A percentile compares a stretch with the other conserved stretches of the same genome.
Evolutionary conservation across 2,329 filamentous ascomycete species (phyloP).

Genomic region (Ophiognomonia clavigignenti-juglandacearum): DNA sequence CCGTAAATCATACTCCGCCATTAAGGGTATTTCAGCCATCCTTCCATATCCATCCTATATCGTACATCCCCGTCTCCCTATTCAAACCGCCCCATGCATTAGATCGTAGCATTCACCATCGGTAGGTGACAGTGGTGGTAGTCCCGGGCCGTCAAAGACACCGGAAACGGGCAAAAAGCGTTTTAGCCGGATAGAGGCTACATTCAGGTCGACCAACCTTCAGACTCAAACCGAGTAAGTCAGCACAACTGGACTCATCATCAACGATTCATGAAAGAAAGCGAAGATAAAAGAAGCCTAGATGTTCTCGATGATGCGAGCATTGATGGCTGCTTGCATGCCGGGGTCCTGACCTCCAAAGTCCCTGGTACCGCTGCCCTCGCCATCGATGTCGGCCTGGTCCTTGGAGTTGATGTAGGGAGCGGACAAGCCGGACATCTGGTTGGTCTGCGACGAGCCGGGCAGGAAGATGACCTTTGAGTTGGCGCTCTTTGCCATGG

Average conservation of each 20-base stretch:
- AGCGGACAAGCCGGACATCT: conserved; percentile 34
- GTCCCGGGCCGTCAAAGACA: too few relatives aligned
- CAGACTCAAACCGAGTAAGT: not conserved
- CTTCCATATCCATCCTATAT: too few relatives aligned
- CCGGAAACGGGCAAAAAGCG: too few relatives aligned
- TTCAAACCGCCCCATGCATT: too few relatives aligned
- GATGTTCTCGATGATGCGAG: conserved; percentile 80
- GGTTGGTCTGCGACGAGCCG: conserved; percentile 45
- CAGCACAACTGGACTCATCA: conserved; percentile 10
- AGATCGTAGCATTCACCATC: too few relatives aligned
- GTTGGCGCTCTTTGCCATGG: conserved; percentile 93
- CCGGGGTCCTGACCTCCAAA: conserved; percentile 51
- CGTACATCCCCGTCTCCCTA: too few relatives aligned
- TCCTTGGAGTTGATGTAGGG: conserved; percentile 34
- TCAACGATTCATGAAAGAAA: not conserved
- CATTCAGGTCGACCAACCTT: conserved; percentile 11
- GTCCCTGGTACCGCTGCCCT: conserved; percentile 35
- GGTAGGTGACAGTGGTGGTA: too few relatives aligned
- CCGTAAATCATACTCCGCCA: not conserved
- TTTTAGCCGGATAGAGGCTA: too few relatives aligned
- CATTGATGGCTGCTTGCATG: conserved; percentile 78
- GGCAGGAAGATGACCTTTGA: conserved; percentile 83
- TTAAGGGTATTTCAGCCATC: conserved; percentile 9
- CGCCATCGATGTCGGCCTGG: conserved; percentile 37
- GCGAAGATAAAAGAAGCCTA: conserved; percentile 39